Evolutionary conservation across 2,329 filamentous ascomycete species (phyloP).

Genomic region (Cytospora schulzeri): DNA sequence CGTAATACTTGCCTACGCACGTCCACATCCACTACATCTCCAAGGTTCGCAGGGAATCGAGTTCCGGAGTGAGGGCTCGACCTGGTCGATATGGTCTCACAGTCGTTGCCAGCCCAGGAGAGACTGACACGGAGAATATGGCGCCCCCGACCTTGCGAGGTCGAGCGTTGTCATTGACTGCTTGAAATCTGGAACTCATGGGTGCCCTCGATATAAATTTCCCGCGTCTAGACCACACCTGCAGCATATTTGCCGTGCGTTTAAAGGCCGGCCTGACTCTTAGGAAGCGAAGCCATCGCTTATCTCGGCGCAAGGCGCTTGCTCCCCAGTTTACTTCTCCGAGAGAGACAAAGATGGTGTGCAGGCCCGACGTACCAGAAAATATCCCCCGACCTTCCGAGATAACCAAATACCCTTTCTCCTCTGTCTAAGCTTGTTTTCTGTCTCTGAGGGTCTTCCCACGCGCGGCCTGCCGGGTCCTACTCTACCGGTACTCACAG

Average conservation of each 20-base stretch:
- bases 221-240: slow-evolving; percentile 3
- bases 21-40: not conserved
- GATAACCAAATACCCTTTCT: not conserved
- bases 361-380: not conserved
- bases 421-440: not conserved
- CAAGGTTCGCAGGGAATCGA: not conserved
- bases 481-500: not conserved
- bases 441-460: not conserved
- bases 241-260: not conserved
- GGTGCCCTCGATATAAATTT: slow-evolving; percentile 9
- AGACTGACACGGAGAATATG: slow-evolving; percentile 7
- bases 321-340: slow-evolving; percentile 21
- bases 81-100: not conserved
- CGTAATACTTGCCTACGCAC: not conserved
- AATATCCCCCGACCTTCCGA: not conserved
- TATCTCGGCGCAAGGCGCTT: not conserved
- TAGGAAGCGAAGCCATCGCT: slow-evolving; percentile 24
- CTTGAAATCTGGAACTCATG: not conserved
- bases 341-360: not conserved
- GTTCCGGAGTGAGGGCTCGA: too few species aligned
- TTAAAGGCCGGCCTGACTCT: not conserved
- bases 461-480: not conserved
- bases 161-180: not conserved
- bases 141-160: not conserved
- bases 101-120: not conserved